Evolutionary conservation across 768 basidiomycete genomes (phyloP), one percentile per base, ranked within the genome.

Genomic region (Agrocybe chaxingu): DNA sequence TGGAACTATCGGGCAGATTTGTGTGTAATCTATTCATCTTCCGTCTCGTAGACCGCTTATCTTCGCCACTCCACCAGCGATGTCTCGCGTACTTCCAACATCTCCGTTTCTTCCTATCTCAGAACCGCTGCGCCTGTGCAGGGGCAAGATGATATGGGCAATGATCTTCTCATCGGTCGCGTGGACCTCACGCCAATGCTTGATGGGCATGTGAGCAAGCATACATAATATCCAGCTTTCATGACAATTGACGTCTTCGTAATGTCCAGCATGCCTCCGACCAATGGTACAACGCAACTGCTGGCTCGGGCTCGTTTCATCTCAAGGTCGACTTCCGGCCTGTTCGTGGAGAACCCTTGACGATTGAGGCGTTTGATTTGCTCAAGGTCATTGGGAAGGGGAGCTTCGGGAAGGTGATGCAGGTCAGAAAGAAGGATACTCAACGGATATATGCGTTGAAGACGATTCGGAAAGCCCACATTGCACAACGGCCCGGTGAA

Each of bases 361-460:
- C 92, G n/a, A 98, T 98, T 62, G 95, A 98, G 60, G 87, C 86
- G 3, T 98, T 99, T 63, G 96, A 99, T 53, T 74, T 99, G 43
- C 86, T 99, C 62, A 97, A 95, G 66, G 96, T 99, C 40, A 96
- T 99, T 52, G 95, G 96, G 13, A 98, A 98, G 70, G 96, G 97
- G 8, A 89, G 85, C 53, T 99, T 99, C 61, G 96, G 97, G 11
- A 99, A 99, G 70, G 95, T 96, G 34, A 98, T 98, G 97, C 96
- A 99, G 79, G 96, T 99, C 37, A 87, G 94, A 47, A 99, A 99
- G 74, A 95, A 97, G 73, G 94, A 99, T 70, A 98, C 97, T 1
- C 82, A 92, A 58, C 92, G 97, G 51, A 89, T 99, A 62, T 99
- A 99, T 71, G 96, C 96, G 2, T 77, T 99, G 61, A 98, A 98